Evolutionary conservation across 2,329 filamentous ascomycete species (phyloP), one percentile per base, ranked within the genome.

Genomic region (Chrysosporium queenslandicum): DNA sequence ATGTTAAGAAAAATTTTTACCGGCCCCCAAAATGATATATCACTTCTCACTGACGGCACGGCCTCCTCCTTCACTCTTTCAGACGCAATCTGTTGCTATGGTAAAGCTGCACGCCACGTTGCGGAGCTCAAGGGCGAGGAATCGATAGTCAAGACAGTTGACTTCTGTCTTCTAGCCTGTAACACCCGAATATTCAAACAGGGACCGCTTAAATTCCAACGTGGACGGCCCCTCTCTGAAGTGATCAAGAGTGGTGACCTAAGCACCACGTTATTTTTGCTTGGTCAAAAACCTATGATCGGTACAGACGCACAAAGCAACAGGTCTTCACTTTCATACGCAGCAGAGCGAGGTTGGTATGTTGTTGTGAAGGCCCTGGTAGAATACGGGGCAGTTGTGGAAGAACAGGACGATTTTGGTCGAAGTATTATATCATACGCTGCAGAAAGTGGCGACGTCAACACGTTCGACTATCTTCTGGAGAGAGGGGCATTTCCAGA

Each of bases 271-370:
- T 25, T 53, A 27, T 46, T 20, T 11, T 30, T 3, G 29, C 37
- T 53, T 5, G n/a, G 25, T 8, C 16, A 11, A 18, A 20, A 23
- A 4, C 25, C 39, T 23, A n/a, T 20, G 12, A n/a, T 39, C 30
- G 9, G 43, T 9, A 39, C 25, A 25, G 37, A 43, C 9, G 39
- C 50, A 7, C 14, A 9, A 29, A 37, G 7, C 7, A 37, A 50
- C 12, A 23, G 30, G 27, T 37, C 46, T 12, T 46, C 55, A 29
- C 54, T 53, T 7, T 30, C 39, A 3, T 39, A 36, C 3, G 55
- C 57, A n/a, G 57, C 52, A 3, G 3, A 7, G 23, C 21, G 25
- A 2, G 57, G 57, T n/a, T 48, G 55, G 37, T 45, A 47, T 29
- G 34, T 27, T n/a, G 50, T 56, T 21, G 53, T 58, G 7, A 45